These are phyloP conservation scores for Hexamita inflata DNA, from an alignment of 208 protist genomes.

Conservation along the genomic window DNA sequence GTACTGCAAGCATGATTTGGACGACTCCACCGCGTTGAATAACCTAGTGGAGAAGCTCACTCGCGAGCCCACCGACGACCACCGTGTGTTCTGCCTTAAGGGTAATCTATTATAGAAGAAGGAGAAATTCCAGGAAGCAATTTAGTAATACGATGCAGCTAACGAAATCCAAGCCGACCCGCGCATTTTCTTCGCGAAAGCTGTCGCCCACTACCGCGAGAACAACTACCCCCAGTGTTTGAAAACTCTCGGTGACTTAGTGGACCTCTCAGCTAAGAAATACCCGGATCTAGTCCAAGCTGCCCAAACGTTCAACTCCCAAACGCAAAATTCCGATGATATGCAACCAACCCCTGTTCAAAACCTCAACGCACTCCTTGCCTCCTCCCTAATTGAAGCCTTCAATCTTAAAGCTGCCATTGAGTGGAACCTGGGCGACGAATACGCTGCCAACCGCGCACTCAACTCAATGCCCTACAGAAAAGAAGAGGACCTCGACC, in stretches of 20 bases:
- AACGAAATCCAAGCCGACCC: slow-evolving; percentile 14
- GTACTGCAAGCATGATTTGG: slow-evolving; percentile 23
- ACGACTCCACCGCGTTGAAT: background rate
- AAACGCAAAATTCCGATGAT: background rate
- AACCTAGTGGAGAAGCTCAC: slow-evolving; percentile 14
- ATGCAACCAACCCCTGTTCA: background rate
- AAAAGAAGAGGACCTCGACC: slow-evolving; percentile 5
- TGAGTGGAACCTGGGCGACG: slow-evolving; percentile 25
- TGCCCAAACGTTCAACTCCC: background rate
- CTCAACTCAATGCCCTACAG: slow-evolving; percentile 3
- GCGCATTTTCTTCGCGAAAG: slow-evolving; percentile 11
- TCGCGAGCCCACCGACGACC: background rate
- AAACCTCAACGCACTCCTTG: background rate
- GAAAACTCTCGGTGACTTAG: slow-evolving; percentile 8
- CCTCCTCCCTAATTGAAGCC: slow-evolving; percentile 5
- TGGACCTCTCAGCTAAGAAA: background rate
- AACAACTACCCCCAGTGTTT: slow-evolving; percentile 25
- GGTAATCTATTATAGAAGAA: background rate
- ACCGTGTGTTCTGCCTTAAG: slow-evolving; percentile 9
- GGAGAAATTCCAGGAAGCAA: slow-evolving; percentile 11
- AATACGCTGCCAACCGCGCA: background rate
- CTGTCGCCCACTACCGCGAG: slow-evolving; percentile 13
- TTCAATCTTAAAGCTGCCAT: slow-evolving; percentile 15
- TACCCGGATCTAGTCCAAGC: slow-evolving; percentile 11
- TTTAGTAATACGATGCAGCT: slow-evolving; percentile 1